Base-by-base conservation (phyloP, 2,329 filamentous ascomycete genomes). In the Colletotrichum siamense region DNA sequence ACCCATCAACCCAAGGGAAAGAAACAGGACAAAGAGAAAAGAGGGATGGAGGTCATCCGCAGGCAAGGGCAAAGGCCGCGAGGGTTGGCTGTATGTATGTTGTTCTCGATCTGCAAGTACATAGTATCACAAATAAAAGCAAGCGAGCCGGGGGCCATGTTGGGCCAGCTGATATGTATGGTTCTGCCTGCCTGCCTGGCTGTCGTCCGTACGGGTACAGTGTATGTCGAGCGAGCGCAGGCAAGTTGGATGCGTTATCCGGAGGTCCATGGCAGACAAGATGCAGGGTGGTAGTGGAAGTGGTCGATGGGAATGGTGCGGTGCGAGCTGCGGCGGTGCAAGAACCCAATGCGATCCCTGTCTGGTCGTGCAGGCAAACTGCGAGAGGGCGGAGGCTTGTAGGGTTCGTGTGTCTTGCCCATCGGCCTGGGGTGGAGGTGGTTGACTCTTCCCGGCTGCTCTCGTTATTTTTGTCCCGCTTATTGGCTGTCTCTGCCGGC, bases 241-340 rank as follows among this genome's bases (percentile, higher is more conserved):
- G 44, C 44, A 61, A 39, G 34, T n/a, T 73, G 71, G 71, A 49
- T 26, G 30, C 24, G 61, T 75, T 75, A 67, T 61, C 67, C 61
- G 63, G 71, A 44, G 65, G 64, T 49, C 69, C 57, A 59, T 68
- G 69, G 55, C 52, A 61, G 61, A 52, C 44, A 52, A 52, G 44
- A 52, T 55, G 52, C 61, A 44, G 49, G 62, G 62, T 61, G 59
- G 34, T 62, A 32, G 34, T 61, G 59, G 61, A 61, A 65, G 68
- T 64, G 44, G 61, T 36, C 67, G 49, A 49, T 49, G 44, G 57
- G 59, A 44, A 39, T 30, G 44, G 12, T 70, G 74, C 70, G 44
- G 71, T 75, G 69, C 62, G 44, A 71, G 61, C 55, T 75, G 75
- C 75, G 75, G 75, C 75, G 75, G 71, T 77, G 76, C 76, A 76